Conservation (phyloP, 2,329 filamentous ascomycete species). For the Simplicillium aogashimaense region DNA sequence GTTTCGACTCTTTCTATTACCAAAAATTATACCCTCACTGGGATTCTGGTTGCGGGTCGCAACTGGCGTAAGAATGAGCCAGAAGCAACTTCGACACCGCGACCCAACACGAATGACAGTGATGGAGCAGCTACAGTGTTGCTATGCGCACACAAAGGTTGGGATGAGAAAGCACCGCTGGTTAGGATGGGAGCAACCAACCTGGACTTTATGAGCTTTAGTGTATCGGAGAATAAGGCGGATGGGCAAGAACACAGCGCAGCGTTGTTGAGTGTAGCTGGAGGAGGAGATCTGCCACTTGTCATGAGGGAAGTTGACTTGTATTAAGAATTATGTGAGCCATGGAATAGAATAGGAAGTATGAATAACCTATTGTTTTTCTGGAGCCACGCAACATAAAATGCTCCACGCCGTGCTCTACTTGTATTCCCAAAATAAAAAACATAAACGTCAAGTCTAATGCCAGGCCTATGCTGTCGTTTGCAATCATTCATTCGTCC, state of each 20-base stretch:
- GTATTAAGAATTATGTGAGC: slow-evolving; percentile 13
- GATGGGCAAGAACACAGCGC: slow-evolving; percentile 8
- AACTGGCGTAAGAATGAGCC: slow-evolving; percentile 2
- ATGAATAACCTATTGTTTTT: too few relatives aligned
- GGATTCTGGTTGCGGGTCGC: slow-evolving; percentile 3
- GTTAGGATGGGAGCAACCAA: slow-evolving; percentile 21
- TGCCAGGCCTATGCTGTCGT: neutral
- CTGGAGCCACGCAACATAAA: too few relatives aligned
- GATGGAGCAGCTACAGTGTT: slow-evolving; percentile 3
- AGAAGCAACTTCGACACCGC: neutral
- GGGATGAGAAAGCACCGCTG: slow-evolving; percentile 15
- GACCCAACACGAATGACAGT: neutral
- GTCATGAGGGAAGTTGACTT: slow-evolving; percentile 22
- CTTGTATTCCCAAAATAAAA: too few relatives aligned
- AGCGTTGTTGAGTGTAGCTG: slow-evolving; percentile 16
- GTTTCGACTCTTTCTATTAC: too few relatives aligned
- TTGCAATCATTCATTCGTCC: neutral
- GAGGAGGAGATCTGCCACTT: slow-evolving; percentile 16
- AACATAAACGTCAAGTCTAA: too few relatives aligned
- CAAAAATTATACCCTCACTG: neutral
- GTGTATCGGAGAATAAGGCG: slow-evolving; percentile 9
- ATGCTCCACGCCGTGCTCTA: too few relatives aligned
- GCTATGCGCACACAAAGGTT: slow-evolving; percentile 7
- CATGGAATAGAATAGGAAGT: neutral
- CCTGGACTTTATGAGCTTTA: slow-evolving; percentile 15